Base-by-base conservation (phyloP, 2,329 filamentous ascomycete species). In the Parafenestella ontariensis region DNA sequence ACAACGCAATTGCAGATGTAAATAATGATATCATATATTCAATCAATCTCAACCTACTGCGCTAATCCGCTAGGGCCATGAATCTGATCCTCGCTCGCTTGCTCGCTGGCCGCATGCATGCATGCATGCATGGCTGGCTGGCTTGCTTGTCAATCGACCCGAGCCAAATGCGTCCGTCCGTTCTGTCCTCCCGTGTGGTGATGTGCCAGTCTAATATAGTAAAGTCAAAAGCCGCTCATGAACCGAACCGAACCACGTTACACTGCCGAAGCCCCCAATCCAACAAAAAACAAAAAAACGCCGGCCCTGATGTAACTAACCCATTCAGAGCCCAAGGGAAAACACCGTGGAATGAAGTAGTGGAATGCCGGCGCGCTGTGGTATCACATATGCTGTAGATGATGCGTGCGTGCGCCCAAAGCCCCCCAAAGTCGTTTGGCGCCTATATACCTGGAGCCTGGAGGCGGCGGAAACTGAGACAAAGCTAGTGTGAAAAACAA, bases 371-470 rank as follows among this genome's bases (percentile, higher is more conserved):
- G 40, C 41, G 36, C 36, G 20, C 36, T 11, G 36, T 63, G 62
- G 62, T 65, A 65, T 65, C 59, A 60, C 63, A 63, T 61, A n/a
- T n/a, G n/a, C n/a, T n/a, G 60, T 58, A 57, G 50, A 58, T 58
- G 55, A 42, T 54, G 56, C 62, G 59, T 54, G n/a, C 54, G 41
- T 39, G 46, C 46, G 28, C 28, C 10, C 8, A 31, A 8, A 21
- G 18, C 8, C 20, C 36, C 20, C 36, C n/a, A n/a, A 8, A 39
- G 10, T 39, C 7, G n/a, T n/a, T 39, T 39, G 36, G 36, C 36
- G 36, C 36, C 36, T 39, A 23, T 37, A 39, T 21, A 39, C 18
- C 17, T 3, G 8, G 28, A 18, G 34, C 34, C 18, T 13, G n/a
- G 18, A 37, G n/a, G 15, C 7, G 43, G 20, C n/a, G n/a, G n/a